phyloP scores from a whole-genome alignment of 768 basidiomycete species.

The Mycena pura region DNA sequence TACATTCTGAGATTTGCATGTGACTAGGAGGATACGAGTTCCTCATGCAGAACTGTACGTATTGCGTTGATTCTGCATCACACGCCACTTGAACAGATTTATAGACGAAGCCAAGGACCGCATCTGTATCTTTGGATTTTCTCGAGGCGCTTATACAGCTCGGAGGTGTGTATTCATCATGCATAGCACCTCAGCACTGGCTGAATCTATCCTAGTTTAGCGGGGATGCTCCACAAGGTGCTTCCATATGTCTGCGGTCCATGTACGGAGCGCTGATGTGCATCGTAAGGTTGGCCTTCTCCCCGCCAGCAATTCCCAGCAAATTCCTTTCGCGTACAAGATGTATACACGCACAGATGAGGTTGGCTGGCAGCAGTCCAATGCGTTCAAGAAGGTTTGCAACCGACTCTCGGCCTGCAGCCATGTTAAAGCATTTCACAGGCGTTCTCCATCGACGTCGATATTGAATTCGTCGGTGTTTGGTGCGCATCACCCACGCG shows the following conservation, averaged over 20 bases:
- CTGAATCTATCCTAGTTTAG: constrained; percentile 1
- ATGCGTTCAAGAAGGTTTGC: constrained; percentile 48
- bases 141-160: constrained; percentile 71
- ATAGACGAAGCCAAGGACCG: constrained; percentile 46
- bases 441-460: constrained; percentile 50
- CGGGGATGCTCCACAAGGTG: constrained; percentile 61
- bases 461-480: constrained; percentile 59
- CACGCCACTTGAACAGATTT: background rate
- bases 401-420: background rate
- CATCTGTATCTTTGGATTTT: constrained; percentile 57
- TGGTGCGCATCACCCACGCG: constrained; percentile 43
- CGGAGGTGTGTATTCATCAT: constrained; percentile 46
- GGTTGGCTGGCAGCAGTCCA: constrained; percentile 35
- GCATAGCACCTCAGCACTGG: background rate
- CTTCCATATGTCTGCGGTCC: too few relatives aligned
- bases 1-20: background rate
- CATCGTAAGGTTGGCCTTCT: constrained; percentile 70
- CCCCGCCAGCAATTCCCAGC: constrained; percentile 58
- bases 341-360: constrained; percentile 48
- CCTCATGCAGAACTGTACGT: constrained; percentile 65
- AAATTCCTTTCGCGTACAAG: constrained; percentile 66
- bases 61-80: background rate
- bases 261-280: too few relatives aligned
- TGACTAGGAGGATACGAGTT: constrained; percentile 62
- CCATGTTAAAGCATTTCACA: background rate